phyloP scores from a whole-genome alignment of 2,329 filamentous ascomycete species.

The Dothiorella sarmentorum region DNA sequence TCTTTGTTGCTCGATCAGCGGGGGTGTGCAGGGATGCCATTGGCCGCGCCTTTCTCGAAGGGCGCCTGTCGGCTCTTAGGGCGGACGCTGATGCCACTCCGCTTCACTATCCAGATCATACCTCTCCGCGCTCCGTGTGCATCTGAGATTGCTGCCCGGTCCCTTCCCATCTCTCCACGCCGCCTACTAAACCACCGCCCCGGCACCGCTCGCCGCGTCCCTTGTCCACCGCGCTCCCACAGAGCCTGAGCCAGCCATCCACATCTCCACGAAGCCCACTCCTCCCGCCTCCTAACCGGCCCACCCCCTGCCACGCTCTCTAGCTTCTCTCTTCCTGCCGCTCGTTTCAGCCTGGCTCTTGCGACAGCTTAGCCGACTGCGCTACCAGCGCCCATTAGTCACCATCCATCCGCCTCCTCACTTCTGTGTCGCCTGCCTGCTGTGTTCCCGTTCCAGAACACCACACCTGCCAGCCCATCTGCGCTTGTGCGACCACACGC shows the following conservation, averaged over 20 bases:
- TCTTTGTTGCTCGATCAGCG: conserved; percentile 14
- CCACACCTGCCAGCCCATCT: background rate
- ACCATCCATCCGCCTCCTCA: conserved; percentile 5
- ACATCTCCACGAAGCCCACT: conserved; percentile 4
- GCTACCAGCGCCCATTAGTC: conserved; percentile 17
- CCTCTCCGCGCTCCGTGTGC: conserved; percentile 15
- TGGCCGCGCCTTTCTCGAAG: conserved; percentile 7
- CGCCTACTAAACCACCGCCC: conserved; percentile 12
- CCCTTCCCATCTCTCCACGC: conserved; percentile 15
- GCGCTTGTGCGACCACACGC: conserved; percentile 2
- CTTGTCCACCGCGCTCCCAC: conserved; percentile 7
- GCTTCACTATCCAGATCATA: conserved; percentile 13
- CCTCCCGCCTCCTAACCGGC: conserved; percentile 1
- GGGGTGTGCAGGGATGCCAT: conserved; percentile 1
- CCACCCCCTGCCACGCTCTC: conserved; percentile 17
- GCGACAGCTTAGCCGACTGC: conserved; percentile 20
- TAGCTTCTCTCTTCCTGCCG: conserved; percentile 8
- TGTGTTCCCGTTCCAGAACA: conserved; percentile 33
- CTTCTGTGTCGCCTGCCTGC: conserved; percentile 17
- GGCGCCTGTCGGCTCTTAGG: conserved; percentile 14
- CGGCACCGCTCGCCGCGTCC: conserved; percentile 12
- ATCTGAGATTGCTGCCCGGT: conserved; percentile 16
- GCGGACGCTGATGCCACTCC: conserved; percentile 15
- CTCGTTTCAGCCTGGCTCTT: conserved; percentile 18
- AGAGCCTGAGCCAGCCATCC: too few relatives aligned